Evolutionary conservation across 768 basidiomycete species (phyloP), one percentile per base, ranked within the genome.

Genomic region (Goffeauzyma gilvescens): DNA sequence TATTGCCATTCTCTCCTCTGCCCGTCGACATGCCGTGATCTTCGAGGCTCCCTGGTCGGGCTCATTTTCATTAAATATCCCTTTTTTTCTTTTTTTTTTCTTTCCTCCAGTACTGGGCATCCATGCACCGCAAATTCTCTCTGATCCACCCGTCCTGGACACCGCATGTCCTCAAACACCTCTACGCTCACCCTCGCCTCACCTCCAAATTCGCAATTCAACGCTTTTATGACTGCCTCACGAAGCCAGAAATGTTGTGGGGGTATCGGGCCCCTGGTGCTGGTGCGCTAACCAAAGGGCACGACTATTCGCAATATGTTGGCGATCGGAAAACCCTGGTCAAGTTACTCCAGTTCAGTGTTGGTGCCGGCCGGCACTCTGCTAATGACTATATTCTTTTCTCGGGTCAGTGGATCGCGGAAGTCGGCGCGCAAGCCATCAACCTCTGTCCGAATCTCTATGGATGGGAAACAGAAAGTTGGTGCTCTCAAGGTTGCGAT

Each of bases 61-160:
- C n/a, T n/a, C n/a, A n/a, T n/a, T n/a, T n/a, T n/a, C n/a, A n/a
- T n/a, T n/a, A n/a, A n/a, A n/a, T n/a, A n/a, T n/a, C n/a, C n/a
- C n/a, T n/a, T n/a, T n/a, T n/a, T n/a, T n/a, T n/a, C n/a, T n/a
- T n/a, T n/a, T n/a, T n/a, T 5, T 25, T 20, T 4, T 13, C 20
- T 18, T 5, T 4, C 17, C 5, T 9, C 34, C 24, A 48, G 46
- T 22, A 31, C 21, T 30, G 41, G 13, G 41, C 46, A 3, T 26
- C 41, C 1, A n/a, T 39, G 13, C 46, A 48, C n/a, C 34, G 17
- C 3, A 42, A 43, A 26, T 48, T 48, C 30, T 37, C 27, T 37
- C 41, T 48, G 17, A 34, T 48, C 7, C 46, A 48, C 27, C 46
- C 41, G 5, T 48, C 46, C 1, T 48, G 46, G 46, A 48, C 46